These are phyloP conservation scores for Coemansia sp. DNA, from an alignment of 192 early-diverging fungal species.

Conservation along the genomic window DNA sequence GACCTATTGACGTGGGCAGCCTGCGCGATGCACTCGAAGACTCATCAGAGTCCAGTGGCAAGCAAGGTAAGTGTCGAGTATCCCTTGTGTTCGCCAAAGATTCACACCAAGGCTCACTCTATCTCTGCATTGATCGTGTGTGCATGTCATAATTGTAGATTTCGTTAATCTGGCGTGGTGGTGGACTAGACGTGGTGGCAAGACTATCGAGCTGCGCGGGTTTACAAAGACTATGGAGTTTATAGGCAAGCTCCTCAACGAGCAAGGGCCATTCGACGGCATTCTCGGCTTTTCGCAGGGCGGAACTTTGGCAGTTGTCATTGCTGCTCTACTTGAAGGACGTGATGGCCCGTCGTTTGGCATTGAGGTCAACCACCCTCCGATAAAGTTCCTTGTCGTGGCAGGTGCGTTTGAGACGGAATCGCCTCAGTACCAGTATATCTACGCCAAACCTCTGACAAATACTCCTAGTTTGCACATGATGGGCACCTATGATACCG, in stretches of 20 bases:
- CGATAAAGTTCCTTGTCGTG: slow-evolving; percentile 42
- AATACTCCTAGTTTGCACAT: slow-evolving; percentile 40
- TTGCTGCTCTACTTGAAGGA: slow-evolving; percentile 29
- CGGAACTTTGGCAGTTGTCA: slow-evolving; percentile 30
- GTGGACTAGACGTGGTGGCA: slow-evolving; percentile 41
- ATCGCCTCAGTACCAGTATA: slow-evolving; percentile 25
- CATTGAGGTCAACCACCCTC: slow-evolving; percentile 36
- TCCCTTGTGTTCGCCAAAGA: not conserved
- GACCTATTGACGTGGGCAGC: slow-evolving; percentile 40
- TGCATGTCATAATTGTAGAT: slow-evolving; percentile 5
- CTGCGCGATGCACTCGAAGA: slow-evolving; percentile 24
- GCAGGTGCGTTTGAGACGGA: slow-evolving; percentile 38
- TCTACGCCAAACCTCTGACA: slow-evolving; percentile 18
- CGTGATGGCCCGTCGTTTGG: slow-evolving; percentile 22
- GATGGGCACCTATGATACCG: slow-evolving; percentile 44
- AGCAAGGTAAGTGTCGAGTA: slow-evolving; percentile 4
- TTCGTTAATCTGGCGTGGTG: slow-evolving; percentile 53
- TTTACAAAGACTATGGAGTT: slow-evolving; percentile 23
- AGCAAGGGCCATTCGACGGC: slow-evolving; percentile 54
- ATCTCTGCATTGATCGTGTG: not conserved
- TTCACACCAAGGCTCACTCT: not conserved
- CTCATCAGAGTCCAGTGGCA: not conserved
- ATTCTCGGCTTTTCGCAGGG: slow-evolving; percentile 56
- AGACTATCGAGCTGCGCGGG: slow-evolving; percentile 41
- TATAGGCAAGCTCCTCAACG: slow-evolving; percentile 29